Evolutionary conservation across 306 rosid genomes (phyloP).

Genomic region (Glycine tomentella): DNA sequence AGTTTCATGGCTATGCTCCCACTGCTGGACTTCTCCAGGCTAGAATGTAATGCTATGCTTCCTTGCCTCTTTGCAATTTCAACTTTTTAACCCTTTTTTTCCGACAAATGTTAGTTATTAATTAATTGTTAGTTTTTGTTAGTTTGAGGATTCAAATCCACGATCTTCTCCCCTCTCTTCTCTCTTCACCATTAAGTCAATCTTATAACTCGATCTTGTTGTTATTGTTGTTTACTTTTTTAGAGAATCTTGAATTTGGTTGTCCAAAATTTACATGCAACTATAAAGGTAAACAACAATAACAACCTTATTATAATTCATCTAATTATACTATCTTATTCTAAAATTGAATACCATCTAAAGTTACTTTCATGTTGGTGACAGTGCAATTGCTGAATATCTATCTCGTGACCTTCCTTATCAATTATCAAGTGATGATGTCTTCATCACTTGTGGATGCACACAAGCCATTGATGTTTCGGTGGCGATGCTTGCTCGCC

Average conservation of each 20-base stretch:
- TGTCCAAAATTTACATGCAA: not conserved
- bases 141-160: too few species aligned
- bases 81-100: too few species aligned
- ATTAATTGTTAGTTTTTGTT: too few species aligned
- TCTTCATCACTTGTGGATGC: constrained; percentile 90
- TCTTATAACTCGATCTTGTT: not conserved
- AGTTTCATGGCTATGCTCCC: constrained; percentile 93
- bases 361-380: not conserved
- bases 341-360: too few species aligned
- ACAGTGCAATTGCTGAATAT: constrained; percentile 85
- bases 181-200: too few species aligned
- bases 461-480: constrained; percentile 98
- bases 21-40: constrained; percentile 85
- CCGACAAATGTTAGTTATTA: too few species aligned
- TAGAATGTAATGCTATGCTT: constrained; percentile 55
- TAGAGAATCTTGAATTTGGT: not conserved
- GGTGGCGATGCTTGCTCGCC: constrained; percentile 80
- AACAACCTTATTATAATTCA: too few species aligned
- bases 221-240: not conserved
- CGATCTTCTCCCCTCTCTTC: too few species aligned
- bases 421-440: constrained; percentile 78
- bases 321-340: too few species aligned
- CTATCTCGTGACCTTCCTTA: constrained; percentile 90
- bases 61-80: constrained; percentile 1
- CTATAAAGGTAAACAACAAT: too few species aligned